Conservation (phyloP, 441 rosid genomes). For the Theobroma grandiflorum region DNA sequence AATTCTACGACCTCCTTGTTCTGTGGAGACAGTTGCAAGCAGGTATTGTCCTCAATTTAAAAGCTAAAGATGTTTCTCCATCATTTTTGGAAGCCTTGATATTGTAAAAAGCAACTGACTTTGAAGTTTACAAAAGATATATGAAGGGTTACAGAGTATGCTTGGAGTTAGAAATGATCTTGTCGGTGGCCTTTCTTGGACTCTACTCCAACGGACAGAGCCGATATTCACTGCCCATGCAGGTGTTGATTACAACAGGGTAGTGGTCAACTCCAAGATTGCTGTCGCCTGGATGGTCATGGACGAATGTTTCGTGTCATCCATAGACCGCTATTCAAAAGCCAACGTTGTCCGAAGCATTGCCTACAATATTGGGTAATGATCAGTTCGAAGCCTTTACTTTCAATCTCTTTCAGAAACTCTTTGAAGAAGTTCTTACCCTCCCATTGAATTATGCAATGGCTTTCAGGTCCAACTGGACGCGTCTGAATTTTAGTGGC, state of each 20-base stretch:
- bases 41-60: conserved; percentile 32
- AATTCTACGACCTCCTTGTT: neutral
- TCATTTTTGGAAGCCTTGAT: neutral
- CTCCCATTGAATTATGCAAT: too few relatives aligned
- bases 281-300: conserved; percentile 28
- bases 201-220: conserved; percentile 24
- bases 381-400: too few relatives aligned
- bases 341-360: conserved; percentile 30
- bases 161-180: conserved; percentile 30
- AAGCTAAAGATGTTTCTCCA: neutral
- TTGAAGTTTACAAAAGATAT: conserved; percentile 25
- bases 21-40: conserved; percentile 35
- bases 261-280: conserved; percentile 24
- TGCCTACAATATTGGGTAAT: conserved; percentile 32
- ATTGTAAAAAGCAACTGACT: neutral
- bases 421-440: too few relatives aligned
- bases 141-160: conserved; percentile 21
- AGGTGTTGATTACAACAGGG: neutral
- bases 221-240: neutral
- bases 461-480: conserved; percentile 38
- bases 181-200: conserved; percentile 35
- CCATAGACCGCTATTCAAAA: conserved; percentile 21
- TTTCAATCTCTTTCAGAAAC: too few relatives aligned
- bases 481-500: conserved; percentile 37
- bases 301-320: conserved; percentile 26